Evolutionary conservation across 768 basidiomycete genomes (phyloP).

Genomic region (Chlorophyllum brunneum): DNA sequence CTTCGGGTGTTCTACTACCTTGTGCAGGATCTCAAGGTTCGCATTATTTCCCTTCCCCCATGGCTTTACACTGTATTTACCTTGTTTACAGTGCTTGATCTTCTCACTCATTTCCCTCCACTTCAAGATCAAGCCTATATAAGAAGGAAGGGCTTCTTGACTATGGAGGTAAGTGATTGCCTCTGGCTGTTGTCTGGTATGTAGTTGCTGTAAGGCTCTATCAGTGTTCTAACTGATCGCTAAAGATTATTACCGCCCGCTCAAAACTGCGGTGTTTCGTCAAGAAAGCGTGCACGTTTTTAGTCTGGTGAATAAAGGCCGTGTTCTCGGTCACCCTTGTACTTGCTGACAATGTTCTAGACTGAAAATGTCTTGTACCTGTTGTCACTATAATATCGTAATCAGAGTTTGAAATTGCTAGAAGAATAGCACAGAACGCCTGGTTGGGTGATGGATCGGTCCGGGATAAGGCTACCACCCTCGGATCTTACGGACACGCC

Average conservation of each 20-base stretch:
- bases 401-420: too few relatives aligned
- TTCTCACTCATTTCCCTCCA: conserved; percentile 98
- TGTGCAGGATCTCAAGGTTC: conserved; percentile 93
- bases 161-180: conserved; percentile 14
- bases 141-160: conserved; percentile 20
- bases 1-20: conserved; percentile 98
- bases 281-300: conserved; percentile 42
- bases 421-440: too few relatives aligned
- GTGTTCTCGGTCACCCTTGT: background rate
- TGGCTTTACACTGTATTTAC: background rate
- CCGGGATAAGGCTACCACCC: too few relatives aligned
- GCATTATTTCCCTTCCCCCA: conserved; percentile 16
- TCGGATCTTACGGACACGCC: too few relatives aligned
- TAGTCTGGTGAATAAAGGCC: conserved; percentile 25
- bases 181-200: conserved; percentile 14
- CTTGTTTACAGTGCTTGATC: conserved; percentile 75
- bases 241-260: conserved; percentile 8
- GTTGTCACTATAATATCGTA: conserved; percentile 2
- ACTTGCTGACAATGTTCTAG: background rate
- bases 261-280: conserved; percentile 14
- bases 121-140: conserved; percentile 99
- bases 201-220: conserved; percentile 1
- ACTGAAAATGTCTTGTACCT: too few relatives aligned
- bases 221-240: background rate
- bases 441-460: too few relatives aligned